A percentile compares a stretch with the other conserved stretches of the same genome.
phyloP scores from a whole-genome alignment of 1,139 yeast genomes.

The Geotrichum candidum region DNA sequence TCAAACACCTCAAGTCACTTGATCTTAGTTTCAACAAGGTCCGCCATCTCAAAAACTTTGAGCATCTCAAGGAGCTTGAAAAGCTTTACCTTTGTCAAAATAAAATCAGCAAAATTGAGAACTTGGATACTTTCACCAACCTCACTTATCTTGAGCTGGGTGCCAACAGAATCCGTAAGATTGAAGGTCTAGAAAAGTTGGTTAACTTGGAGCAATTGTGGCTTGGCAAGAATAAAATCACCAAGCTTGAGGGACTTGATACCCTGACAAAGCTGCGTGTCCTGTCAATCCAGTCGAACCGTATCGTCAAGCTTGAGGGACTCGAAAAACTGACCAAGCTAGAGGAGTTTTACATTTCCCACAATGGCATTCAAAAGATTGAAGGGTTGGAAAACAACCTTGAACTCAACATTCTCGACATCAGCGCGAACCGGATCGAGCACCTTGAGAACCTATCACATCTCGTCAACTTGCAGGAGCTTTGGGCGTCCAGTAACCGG shows the following conservation, averaged over 20 bases:
- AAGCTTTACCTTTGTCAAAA: conserved; percentile 85
- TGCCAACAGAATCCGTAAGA: conserved; percentile 69
- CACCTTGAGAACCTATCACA: conserved; percentile 62
- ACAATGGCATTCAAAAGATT: conserved; percentile 68
- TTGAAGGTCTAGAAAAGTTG: conserved; percentile 52
- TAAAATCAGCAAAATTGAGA: conserved; percentile 67
- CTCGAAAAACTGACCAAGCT: conserved; percentile 63
- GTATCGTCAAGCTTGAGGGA: conserved; percentile 74
- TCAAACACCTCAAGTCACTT: conserved; percentile 52
- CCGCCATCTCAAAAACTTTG: conserved; percentile 76
- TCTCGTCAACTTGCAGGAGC: conserved; percentile 66
- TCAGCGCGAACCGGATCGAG: conserved; percentile 66
- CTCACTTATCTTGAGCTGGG: conserved; percentile 80
- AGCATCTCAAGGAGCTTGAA: conserved; percentile 53
- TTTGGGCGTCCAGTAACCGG: conserved; percentile 86
- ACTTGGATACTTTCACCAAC: conserved; percentile 52
- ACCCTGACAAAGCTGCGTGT: conserved; percentile 61
- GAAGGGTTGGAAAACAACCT: conserved; percentile 70
- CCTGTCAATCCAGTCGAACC: conserved; percentile 83
- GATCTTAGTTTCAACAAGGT: conserved; percentile 91
- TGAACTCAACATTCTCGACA: conserved; percentile 70
- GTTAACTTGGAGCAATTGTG: conserved; percentile 67
- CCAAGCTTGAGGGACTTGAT: conserved; percentile 56
- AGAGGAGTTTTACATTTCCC: conserved; percentile 84
- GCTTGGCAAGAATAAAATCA: conserved; percentile 85